Evolutionary conservation across 371 early-diverging fungal genomes (phyloP), one percentile per base, ranked within the genome.

Genomic region (Lichtheimia corymbifera): DNA sequence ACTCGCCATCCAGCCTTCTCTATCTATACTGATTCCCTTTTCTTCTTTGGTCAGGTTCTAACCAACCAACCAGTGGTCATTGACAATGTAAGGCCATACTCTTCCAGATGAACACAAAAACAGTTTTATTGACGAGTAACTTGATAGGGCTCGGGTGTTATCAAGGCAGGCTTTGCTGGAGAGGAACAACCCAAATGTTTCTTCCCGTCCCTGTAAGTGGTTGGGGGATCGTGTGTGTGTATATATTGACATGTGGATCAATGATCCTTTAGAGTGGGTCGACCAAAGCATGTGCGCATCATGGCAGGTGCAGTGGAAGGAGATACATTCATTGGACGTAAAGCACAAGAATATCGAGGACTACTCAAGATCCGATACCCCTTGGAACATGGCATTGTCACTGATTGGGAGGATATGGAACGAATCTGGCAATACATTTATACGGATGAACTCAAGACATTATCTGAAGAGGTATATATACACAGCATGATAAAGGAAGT

Each of bases 251-350:
- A 20, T 28, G 24, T 2, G 0, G 11, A 27, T 27, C 20, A 20
- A 4, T 35, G 1, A n/a, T 24, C 14, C 14, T 45, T 58, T 28
- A 66, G 66, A 58, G 96, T 98, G 18, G 98, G 98, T 22, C 85
- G 96, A 52, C 97, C 97, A 50, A 96, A 96, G 70, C 97, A 97
- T 77, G 82, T 85, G 59, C 91, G 95, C 61, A 89, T 95, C 67
- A 96, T 97, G 96, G 95, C 96, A n/a, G 98, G 98, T 63, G 95
- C 96, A 20, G 91, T 92, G 6, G 96, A 97, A 74, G 94, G 94
- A 18, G 96, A 95, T 66, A 85, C 86, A 42, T 97, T 95, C 73
- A 94, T 98, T 65, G 97, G 98, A 13, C 83, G 85, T 53, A 91
- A 91, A 70, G 97, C 97, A 6, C 95, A 96, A 76, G 97, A 96